Percentiles rank a stretch among this genome's conserved stretches.
Evolutionary conservation across 2,329 filamentous ascomycete species (phyloP).

Genomic region (Neoscytalidium dimidiatum): DNA sequence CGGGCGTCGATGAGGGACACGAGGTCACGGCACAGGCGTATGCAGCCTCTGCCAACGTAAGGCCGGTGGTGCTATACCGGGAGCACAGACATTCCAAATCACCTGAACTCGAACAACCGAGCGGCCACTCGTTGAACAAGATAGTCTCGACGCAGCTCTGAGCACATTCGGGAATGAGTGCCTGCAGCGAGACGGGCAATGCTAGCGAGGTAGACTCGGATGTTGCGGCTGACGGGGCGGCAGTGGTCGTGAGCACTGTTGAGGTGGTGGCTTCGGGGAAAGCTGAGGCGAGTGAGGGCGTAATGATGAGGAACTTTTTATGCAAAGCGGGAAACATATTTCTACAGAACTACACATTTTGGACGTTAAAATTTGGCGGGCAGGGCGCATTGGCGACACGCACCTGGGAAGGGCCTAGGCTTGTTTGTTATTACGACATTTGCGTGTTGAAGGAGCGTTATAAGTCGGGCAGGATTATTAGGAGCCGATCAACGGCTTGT

Average conservation of each 20-base stretch:
- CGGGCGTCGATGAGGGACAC: background rate
- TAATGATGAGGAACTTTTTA: conserved; percentile 10
- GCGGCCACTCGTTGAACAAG: conserved; percentile 35
- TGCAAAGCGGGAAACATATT: conserved; percentile 29
- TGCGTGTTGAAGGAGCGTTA: conserved; percentile 13
- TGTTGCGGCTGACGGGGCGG: background rate
- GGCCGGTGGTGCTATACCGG: conserved; percentile 37
- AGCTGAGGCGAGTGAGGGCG: conserved; percentile 10
- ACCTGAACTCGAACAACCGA: conserved; percentile 34
- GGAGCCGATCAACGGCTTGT: conserved; percentile 36
- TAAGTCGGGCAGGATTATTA: conserved; percentile 12
- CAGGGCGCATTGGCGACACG: conserved; percentile 18
- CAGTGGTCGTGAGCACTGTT: background rate
- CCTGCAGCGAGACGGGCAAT: conserved; percentile 50
- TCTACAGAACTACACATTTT: conserved; percentile 19
- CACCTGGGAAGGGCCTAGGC: conserved; percentile 32
- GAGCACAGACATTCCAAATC: conserved; percentile 40
- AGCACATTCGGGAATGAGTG: conserved; percentile 50
- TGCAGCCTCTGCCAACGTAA: conserved; percentile 40
- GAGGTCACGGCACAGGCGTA: conserved; percentile 39
- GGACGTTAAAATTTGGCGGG: background rate
- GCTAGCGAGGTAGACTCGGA: conserved; percentile 39
- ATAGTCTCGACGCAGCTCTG: conserved; percentile 48
- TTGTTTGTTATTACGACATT: conserved; percentile 9
- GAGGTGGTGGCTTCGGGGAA: conserved; percentile 9